These are phyloP conservation scores for Tolypocladium amazonense DNA, from an alignment of 2,329 filamentous ascomycete species.

Conservation along the genomic window DNA sequence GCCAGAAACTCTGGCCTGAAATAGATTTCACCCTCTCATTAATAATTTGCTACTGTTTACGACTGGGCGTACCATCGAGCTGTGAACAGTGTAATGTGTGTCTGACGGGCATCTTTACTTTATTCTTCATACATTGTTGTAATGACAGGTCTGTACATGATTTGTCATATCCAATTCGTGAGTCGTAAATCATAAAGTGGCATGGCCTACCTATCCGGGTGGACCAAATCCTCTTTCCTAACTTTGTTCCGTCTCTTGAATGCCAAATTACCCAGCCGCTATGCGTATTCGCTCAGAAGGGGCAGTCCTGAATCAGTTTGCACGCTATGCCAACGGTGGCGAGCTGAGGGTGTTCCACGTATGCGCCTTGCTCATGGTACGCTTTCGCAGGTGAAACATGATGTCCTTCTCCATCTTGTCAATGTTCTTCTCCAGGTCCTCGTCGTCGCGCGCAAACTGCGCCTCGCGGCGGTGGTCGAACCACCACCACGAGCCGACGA, in stretches of 20 bases:
- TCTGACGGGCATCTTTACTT: too few species aligned
- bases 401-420: constrained; percentile 47
- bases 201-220: background rate
- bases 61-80: too few species aligned
- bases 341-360: constrained; percentile 37
- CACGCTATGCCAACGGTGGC: constrained; percentile 11
- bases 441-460: constrained; percentile 36
- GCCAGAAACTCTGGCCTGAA: background rate
- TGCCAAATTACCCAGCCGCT: background rate
- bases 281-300: background rate
- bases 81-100: background rate
- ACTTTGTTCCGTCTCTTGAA: background rate
- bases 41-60: background rate
- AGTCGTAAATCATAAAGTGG: constrained; percentile 3
- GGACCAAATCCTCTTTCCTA: background rate
- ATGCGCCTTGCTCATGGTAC: constrained; percentile 44
- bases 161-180: background rate
- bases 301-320: background rate
- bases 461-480: constrained; percentile 41
- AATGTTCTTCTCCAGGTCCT: constrained; percentile 42
- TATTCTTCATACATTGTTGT: background rate
- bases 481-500: constrained; percentile 44
- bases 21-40: background rate
- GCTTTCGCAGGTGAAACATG: constrained; percentile 43
- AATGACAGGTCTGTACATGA: background rate